Base-by-base conservation (phyloP, 768 basidiomycete genomes). In the Hortiboletus flavorubellus region DNA sequence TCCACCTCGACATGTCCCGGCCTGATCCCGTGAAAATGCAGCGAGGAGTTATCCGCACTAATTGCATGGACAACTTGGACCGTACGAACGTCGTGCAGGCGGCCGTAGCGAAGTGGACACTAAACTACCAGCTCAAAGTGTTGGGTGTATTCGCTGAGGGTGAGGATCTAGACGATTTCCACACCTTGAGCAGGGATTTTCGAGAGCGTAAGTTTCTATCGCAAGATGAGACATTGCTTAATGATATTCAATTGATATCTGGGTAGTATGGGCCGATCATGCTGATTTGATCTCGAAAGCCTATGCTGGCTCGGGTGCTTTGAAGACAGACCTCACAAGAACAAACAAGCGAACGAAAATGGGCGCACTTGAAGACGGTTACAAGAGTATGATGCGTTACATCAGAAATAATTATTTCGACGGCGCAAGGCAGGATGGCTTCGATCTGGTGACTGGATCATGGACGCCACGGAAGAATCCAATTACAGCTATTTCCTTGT, bases 21-120 rank as follows among this genome's bases (percentile, higher is more conserved):
- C 55, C 72, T 5, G 73, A 75, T 29, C 82, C 84, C 0, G 70
- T 83, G 23, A 77, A 75, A 54, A 71, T 79, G 35, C 97, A 99
- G 66, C 76, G 67, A 21, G 94, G 94, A 18, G 79, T 83, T 45
- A 84, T 97, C 41, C 83, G 97, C 43, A 95, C 94, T 8, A 99
- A 98, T 69, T 98, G 97, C 72, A 97, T 97, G 97, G 96, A 98
- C 70, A 89, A 87, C 64, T 76, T 98, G 55, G 97, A 99, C 68
- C 83, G 97, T 47, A 99, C 97, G 44, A 98, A 98, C 70, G 96
- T 99, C 41, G 89, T 93, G 5, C 97, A 99, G 70, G 88, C 91
- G 16, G 83, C 95, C 12, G 71, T 98, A 46, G 97, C 90, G 15
- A 93, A 90, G 69, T 90, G 86, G 82, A 86, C 82, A 1, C 76